Evolutionary conservation across 2,329 filamentous ascomycete genomes (phyloP).

Genomic region (Triangularia verruculosa): DNA sequence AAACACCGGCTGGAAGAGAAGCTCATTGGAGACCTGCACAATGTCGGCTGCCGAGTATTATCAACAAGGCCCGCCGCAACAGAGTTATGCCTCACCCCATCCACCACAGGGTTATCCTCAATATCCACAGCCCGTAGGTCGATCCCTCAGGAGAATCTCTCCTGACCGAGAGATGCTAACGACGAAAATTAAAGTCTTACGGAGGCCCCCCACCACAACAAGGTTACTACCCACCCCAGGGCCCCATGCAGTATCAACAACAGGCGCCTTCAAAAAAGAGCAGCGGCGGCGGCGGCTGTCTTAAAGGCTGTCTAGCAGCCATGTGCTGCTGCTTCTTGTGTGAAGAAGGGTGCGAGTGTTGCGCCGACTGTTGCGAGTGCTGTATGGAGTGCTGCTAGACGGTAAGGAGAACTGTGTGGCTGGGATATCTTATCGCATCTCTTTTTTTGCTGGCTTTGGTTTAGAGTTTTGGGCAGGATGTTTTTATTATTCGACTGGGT

Average conservation of each 20-base stretch:
- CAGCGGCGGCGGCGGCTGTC: conserved; percentile 39
- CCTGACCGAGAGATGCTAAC: conserved; percentile 14
- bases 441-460: background rate
- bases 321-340: conserved; percentile 51
- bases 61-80: conserved; percentile 34
- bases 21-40: conserved; percentile 7
- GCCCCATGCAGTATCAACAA: conserved; percentile 46
- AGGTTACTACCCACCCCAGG: conserved; percentile 44
- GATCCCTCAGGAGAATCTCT: background rate
- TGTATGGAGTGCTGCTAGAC: conserved; percentile 37
- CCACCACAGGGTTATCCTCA: conserved; percentile 38
- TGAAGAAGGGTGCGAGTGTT: conserved; percentile 51
- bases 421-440: no score
- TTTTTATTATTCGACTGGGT: background rate
- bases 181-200: conserved; percentile 35
- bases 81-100: conserved; percentile 22
- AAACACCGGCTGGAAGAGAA: background rate
- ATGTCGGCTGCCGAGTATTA: conserved; percentile 40
- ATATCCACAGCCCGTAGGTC: conserved; percentile 43
- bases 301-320: conserved; percentile 46
- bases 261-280: conserved; percentile 38
- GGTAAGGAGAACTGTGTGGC: background rate
- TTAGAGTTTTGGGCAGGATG: background rate
- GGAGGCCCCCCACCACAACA: conserved; percentile 33
- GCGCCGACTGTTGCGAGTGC: conserved; percentile 45